Conservation (phyloP, 306 rosid genomes). For the Hylodesmum podocarpum region DNA sequence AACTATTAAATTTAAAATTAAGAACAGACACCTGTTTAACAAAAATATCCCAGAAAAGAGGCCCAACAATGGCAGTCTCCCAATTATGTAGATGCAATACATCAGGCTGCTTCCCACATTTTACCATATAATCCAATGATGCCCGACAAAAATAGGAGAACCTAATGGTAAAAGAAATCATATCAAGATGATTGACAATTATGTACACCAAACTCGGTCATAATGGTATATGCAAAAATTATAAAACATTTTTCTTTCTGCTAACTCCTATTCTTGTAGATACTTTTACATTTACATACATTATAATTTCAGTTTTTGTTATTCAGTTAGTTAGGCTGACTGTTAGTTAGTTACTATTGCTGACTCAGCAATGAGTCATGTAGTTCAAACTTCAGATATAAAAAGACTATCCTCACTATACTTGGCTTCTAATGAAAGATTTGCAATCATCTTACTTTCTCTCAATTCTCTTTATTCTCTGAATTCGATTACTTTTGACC, state of each 20-base stretch:
- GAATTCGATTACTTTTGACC: too few species aligned
- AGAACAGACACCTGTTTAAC: conserved; percentile 61
- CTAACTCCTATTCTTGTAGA: not conserved
- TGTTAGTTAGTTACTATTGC: too few species aligned
- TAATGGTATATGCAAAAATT: not conserved
- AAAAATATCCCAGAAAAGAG: conserved; percentile 94
- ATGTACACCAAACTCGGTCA: conserved; percentile 3
- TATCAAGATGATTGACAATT: conserved; percentile 25
- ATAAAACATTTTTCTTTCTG: not conserved
- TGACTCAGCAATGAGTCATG: too few species aligned
- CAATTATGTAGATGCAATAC: conserved; percentile 84
- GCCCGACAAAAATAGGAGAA: conserved; percentile 94
- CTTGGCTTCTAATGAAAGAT: too few species aligned
- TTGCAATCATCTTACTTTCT: too few species aligned
- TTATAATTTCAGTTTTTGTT: too few species aligned
- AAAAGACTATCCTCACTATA: too few species aligned
- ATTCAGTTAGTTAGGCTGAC: too few species aligned
- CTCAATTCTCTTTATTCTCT: too few species aligned
- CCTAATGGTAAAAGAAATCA: conserved; percentile 46
- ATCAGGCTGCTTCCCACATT: conserved; percentile 87
- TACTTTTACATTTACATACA: too few species aligned
- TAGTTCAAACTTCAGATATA: too few species aligned
- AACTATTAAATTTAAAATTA: not conserved
- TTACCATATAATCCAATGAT: conserved; percentile 80
- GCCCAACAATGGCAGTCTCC: conserved; percentile 93